Conservation (phyloP, 306 rosid species). For the Hippophae tibetana region DNA sequence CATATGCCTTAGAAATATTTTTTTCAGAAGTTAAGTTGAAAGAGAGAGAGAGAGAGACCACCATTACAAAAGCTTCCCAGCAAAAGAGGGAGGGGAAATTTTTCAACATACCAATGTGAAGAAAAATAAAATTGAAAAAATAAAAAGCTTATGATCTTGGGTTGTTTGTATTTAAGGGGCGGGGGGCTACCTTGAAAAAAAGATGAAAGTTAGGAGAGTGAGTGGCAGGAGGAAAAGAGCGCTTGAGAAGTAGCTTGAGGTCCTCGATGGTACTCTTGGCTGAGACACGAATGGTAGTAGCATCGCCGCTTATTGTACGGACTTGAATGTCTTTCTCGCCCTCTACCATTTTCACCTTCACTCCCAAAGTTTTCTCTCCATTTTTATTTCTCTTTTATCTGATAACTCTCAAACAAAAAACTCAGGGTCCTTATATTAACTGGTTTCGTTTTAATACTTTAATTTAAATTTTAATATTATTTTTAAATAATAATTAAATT, state of each 20-base stretch:
- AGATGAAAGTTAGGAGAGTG: slow-evolving; percentile 64
- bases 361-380: neutral
- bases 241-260: slow-evolving; percentile 62
- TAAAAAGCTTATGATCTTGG: neutral
- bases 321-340: slow-evolving; percentile 33
- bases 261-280: slow-evolving; percentile 30
- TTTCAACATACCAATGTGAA: neutral
- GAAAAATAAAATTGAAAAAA: neutral
- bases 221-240: slow-evolving; percentile 47
- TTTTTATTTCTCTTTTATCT: too few species aligned
- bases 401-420: too few species aligned
- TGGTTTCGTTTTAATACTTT: too few species aligned
- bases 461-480: too few species aligned
- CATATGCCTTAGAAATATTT: neutral
- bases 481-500: too few species aligned
- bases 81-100: neutral
- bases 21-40: too few species aligned
- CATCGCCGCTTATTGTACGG: slow-evolving; percentile 58
- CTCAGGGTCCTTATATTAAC: too few species aligned
- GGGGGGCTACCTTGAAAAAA: slow-evolving; percentile 48
- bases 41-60: too few species aligned
- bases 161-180: neutral
- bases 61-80: too few species aligned
- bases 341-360: slow-evolving; percentile 23
- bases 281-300: slow-evolving; percentile 37